Evolutionary conservation across 192 early-diverging fungal genomes (phyloP), one percentile per base, ranked within the genome.

Genomic region (Entrophospora sp.): DNA sequence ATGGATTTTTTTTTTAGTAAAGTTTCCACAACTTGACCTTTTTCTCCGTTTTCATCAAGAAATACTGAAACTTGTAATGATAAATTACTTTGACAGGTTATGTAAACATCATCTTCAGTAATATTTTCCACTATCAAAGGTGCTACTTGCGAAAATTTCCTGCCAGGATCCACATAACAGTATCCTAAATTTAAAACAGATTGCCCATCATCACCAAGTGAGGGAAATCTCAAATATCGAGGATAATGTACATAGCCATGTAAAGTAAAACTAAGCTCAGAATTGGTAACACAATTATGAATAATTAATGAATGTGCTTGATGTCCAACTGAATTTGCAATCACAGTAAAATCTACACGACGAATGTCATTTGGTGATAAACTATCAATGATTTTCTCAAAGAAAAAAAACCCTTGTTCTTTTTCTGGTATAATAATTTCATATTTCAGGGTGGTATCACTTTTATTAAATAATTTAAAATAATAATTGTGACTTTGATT

Each of bases 31-130:
- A 83, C 78, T 24, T 78, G 76, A 8, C 80, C 81, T 53, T 76
- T 71, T 56, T 78, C 70, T 4, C 78, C 75, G 8, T 70, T 57
- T 61, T 83, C 83, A 45, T 83, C 84, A 61, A 80, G 63, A 69
- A 91, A 94, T 16, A 91, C 88, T 12, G 82, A 70, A 1, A 89
- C 90, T 68, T 92, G 92, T 56, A 89, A 85, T 1, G 87, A 76
- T 6, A 94, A 71, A 67, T 93, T 94, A 18, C 89, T 91, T 20
- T 81, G 79, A 37, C 84, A 89, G 13, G 84, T 84, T n/a, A 92
- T 79, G 44, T 79, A 78, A 0, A 92, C 30, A n/a, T 81, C 76
- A 40, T 87, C 77, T 20, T 82, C 80, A 0, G 87, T 83, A 27
- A 84, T 76, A 61, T 94, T 94, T 40, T 88, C 77, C 0, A 93